phyloP scores from a whole-genome alignment of 441 rosid species.

The Corymbia calophylla region DNA sequence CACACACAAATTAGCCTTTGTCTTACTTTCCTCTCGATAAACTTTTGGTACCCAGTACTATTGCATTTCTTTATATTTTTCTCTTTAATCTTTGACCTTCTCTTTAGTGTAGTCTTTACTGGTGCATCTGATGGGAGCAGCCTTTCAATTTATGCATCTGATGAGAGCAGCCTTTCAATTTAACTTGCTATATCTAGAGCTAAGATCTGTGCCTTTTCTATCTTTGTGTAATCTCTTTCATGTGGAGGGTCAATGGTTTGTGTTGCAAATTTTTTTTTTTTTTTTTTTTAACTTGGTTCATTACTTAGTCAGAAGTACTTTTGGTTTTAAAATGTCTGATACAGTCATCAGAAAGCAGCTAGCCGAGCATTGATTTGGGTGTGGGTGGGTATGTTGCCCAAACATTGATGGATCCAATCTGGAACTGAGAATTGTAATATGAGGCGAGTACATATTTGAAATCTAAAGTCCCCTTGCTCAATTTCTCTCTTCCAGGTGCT shows the following conservation, averaged over 20 bases:
- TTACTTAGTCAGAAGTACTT: background rate
- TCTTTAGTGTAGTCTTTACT: background rate
- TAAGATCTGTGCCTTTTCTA: background rate
- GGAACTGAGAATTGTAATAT: background rate
- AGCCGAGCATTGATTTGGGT: background rate
- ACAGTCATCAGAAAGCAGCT: background rate
- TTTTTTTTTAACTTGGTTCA: background rate
- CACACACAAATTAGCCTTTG: background rate
- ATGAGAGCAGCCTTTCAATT: background rate
- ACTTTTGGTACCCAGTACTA: background rate
- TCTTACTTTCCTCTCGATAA: background rate
- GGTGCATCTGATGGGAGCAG: background rate
- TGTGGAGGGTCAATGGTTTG: background rate
- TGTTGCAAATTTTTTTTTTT: background rate
- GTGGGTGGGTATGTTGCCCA: background rate
- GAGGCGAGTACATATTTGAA: background rate
- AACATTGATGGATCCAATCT: background rate
- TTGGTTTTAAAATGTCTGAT: background rate
- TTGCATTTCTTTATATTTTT: background rate
- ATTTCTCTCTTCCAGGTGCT: background rate
- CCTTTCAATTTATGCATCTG: background rate
- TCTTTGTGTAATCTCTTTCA: background rate
- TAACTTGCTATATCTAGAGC: background rate
- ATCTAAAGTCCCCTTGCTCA: background rate
- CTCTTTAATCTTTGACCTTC: background rate